These are phyloP conservation scores for Eutrema heterophyllum DNA, from an alignment of 345 rosid genomes.

Conservation along the genomic window DNA sequence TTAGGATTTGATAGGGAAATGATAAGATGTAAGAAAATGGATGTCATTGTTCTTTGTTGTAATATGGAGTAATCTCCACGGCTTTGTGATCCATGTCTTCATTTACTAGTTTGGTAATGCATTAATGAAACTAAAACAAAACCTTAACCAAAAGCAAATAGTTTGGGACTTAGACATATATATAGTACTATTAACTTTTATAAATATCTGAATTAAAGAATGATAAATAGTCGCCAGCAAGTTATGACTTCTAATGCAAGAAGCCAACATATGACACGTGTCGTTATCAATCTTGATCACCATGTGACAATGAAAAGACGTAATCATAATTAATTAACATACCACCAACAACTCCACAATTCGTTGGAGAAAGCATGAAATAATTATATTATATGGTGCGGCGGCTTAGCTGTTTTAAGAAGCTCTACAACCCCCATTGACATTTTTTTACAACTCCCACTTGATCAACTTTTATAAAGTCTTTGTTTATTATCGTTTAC, in stretches of 20 bases:
- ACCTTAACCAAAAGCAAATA: background rate
- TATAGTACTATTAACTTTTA: background rate
- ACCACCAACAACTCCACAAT: slow-evolving; percentile 12
- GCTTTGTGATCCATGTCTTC: background rate
- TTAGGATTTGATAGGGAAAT: background rate
- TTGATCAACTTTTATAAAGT: background rate
- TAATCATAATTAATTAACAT: slow-evolving; percentile 8
- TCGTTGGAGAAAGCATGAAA: slow-evolving; percentile 11
- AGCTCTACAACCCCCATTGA: slow-evolving; percentile 12
- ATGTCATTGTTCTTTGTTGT: background rate
- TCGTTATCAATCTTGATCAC: slow-evolving; percentile 3
- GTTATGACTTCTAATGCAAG: slow-evolving; percentile 13
- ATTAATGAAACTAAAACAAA: background rate
- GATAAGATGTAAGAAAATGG: background rate
- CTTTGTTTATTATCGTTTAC: slow-evolving; percentile 9
- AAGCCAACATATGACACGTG: slow-evolving; percentile 13
- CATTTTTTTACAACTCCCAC: background rate
- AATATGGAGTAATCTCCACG: background rate
- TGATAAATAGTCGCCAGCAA: slow-evolving; percentile 4
- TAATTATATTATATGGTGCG: slow-evolving; percentile 10
- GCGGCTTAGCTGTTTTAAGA: slow-evolving; percentile 23
- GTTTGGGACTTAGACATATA: background rate
- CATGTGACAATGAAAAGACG: slow-evolving; percentile 14
- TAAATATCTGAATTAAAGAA: slow-evolving; percentile 14
- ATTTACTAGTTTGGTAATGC: background rate